Evolutionary conservation across 345 rosid genomes (phyloP), one percentile per base, ranked within the genome.

Genomic region (Litchi chinensis): DNA sequence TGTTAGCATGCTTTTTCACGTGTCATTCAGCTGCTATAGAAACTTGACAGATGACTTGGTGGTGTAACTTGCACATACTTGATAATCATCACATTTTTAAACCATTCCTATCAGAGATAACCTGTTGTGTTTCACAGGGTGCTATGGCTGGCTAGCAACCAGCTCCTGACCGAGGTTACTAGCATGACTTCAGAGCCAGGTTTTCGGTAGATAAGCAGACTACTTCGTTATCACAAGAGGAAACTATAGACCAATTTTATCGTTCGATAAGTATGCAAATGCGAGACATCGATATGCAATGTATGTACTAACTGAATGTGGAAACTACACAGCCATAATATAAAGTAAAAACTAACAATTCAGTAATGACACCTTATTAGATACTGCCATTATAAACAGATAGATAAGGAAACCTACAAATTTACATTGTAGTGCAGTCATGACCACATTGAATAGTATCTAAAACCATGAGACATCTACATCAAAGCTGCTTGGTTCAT

Each of bases 401-500:
- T 2, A 0, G n/a, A 6, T 4, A 5, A 28, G 15, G 26, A 56
- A 21, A n/a, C 52, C 44, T 12, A n/a, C 16, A 5, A 5, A 54
- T 18, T 50, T 37, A 28, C 5, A 32, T 8, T 9, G 13, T 21
- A 63, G 3, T 5, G 56, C 69, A 74, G 43, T 63, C 24, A 74
- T 10, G 40, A 26, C 46, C 43, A 43, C 24, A 43, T 0, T 0
- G 62, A 19, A 62, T 2, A 46, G 46, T 40, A 28, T 28, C 37
- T n/a, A 7, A 46, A 63, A 44, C 19, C 10, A 64, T 2, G 21
- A 32, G 71, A 10, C 32, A 75, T n/a, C 46, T 75, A 75, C 71
- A 75, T 46, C 37, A 79, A 80, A 64, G 78, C 72, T 21, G 63
- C 59, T 69, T 72, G 64, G 56, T 77, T 73, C 50, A 73, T 75